Percentiles rank a stretch among this genome's conserved stretches.
phyloP scores from a whole-genome alignment of 352 stramenopile species.

The Thalassiosira delicatula region DNA sequence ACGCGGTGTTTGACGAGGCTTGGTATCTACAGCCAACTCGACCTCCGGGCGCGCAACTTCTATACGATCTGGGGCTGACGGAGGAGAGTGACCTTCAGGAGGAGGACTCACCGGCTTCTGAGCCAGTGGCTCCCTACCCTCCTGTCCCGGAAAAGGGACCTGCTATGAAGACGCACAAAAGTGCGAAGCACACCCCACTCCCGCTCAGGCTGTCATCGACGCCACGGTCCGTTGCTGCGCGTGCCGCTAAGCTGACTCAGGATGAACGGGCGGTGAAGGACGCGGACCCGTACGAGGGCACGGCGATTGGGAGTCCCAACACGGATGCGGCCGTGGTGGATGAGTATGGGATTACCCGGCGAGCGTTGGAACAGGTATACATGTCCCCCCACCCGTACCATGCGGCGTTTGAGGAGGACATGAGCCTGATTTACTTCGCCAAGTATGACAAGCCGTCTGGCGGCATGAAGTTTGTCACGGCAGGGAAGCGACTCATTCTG shows the following conservation, averaged over 20 bases:
- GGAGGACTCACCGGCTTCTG: background rate
- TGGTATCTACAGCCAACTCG: slow-evolving; percentile 17
- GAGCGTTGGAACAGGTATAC: slow-evolving; percentile 32
- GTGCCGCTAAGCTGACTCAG: background rate
- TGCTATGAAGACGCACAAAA: background rate
- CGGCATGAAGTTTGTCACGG: slow-evolving; percentile 13
- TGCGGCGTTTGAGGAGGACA: slow-evolving; percentile 30
- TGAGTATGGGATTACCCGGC: slow-evolving; percentile 9
- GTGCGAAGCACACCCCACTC: background rate
- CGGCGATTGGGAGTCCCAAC: background rate
- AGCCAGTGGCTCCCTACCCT: no score
- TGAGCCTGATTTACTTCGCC: background rate
- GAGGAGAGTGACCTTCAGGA: background rate
- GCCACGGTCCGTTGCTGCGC: background rate
- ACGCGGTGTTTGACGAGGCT: slow-evolving; percentile 15
- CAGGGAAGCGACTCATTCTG: slow-evolving; percentile 6
- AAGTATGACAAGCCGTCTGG: slow-evolving; percentile 5
- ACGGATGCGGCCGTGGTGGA: background rate
- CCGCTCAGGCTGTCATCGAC: background rate
- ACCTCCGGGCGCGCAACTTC: slow-evolving; percentile 17
- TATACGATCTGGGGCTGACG: slow-evolving; percentile 17
- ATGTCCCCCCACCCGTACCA: slow-evolving; percentile 34
- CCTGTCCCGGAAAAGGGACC: background rate
- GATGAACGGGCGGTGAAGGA: background rate
- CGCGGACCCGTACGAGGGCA: background rate